Evolutionary conservation across 139 green algal genomes (phyloP).

Genomic region (Nannochloris sp.): DNA sequence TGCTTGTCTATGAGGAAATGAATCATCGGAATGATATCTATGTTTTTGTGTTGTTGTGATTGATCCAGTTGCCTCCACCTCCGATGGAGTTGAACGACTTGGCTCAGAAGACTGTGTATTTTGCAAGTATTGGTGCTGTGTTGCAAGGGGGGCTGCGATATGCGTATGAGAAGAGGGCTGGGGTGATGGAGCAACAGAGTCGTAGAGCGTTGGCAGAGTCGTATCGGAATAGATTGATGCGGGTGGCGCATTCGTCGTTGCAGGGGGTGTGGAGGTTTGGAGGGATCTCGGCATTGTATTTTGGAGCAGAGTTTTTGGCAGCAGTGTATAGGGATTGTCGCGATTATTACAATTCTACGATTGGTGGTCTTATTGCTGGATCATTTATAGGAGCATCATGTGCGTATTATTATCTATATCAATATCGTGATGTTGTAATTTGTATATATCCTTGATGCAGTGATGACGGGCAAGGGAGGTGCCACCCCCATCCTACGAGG

Average conservation of each 20-base stretch:
- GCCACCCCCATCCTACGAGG: not conserved
- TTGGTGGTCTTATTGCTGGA: constrained; percentile 17
- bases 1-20: not conserved
- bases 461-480: constrained; percentile 9
- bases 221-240: constrained; percentile 20
- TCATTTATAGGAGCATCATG: constrained; percentile 14
- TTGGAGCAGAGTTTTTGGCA: constrained; percentile 23
- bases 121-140: constrained; percentile 12
- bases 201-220: constrained; percentile 19
- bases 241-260: constrained; percentile 13
- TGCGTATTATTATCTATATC: not conserved
- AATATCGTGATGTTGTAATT: no score
- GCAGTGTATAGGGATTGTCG: constrained; percentile 21
- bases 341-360: constrained; percentile 20
- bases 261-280: constrained; percentile 26
- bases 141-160: constrained; percentile 15
- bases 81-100: constrained; percentile 28
- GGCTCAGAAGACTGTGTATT: constrained; percentile 19
- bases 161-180: constrained; percentile 15
- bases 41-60: no score
- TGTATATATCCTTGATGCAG: not conserved
- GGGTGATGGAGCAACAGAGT: not conserved
- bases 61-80: constrained; percentile 20
- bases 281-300: constrained; percentile 29
- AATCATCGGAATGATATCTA: no score